Percentiles rank a stretch among this genome's conserved stretches.
Evolutionary conservation across 148 eudicot species (phyloP).

Genomic region (Gaultheria prostrata): DNA sequence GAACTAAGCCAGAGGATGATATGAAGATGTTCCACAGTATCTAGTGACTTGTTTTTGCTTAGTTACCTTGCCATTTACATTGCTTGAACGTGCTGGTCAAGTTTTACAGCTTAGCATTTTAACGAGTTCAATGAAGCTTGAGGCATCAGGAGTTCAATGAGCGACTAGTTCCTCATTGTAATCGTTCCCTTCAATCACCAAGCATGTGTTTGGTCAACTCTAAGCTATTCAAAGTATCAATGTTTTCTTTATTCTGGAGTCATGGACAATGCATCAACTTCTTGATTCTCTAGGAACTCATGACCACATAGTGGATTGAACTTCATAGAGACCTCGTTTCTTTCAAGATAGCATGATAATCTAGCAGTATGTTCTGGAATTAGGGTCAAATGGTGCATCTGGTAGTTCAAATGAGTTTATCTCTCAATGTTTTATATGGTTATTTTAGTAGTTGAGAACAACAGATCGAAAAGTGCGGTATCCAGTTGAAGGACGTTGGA

Average conservation of each 20-base stretch:
- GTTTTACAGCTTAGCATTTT: too few relatives aligned
- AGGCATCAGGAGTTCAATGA: not conserved
- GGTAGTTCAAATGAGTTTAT: not conserved
- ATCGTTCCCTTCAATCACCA: not conserved
- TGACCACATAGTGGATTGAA: not conserved
- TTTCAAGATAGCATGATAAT: not conserved
- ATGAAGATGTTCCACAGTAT: not conserved
- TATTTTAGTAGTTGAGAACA: not conserved
- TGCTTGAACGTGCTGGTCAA: not conserved
- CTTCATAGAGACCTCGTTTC: not conserved
- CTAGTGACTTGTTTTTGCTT: not conserved
- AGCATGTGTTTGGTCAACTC: not conserved
- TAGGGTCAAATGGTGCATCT: not conserved
- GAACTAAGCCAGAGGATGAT: not conserved
- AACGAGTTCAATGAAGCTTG: not conserved
- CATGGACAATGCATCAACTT: constrained; percentile 4
- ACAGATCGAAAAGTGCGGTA: not conserved
- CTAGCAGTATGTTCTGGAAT: not conserved
- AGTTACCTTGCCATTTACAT: not conserved
- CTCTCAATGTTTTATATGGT: not conserved
- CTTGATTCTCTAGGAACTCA: not conserved
- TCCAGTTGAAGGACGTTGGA: not conserved
- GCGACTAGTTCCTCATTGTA: not conserved
- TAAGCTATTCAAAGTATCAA: not conserved
- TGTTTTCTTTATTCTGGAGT: not conserved